Conservation (phyloP, 345 rosid species). For the Boechera retrofracta region DNA sequence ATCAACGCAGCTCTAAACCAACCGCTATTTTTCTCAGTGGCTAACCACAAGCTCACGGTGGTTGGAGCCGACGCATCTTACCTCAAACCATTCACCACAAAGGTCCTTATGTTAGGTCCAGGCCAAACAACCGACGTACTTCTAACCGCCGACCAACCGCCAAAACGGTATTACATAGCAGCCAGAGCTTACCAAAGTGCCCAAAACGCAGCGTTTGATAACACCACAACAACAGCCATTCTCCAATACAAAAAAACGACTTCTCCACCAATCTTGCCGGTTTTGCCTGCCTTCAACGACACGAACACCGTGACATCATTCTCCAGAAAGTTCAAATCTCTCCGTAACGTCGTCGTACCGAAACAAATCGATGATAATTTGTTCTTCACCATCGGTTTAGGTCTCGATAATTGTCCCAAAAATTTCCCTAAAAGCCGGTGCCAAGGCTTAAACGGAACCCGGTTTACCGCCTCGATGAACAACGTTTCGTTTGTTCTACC, state of each 20-base stretch:
- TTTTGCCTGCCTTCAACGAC: conserved; percentile 75
- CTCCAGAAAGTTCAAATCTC: conserved; percentile 56
- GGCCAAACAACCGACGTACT: conserved; percentile 96
- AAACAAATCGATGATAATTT: conserved; percentile 67
- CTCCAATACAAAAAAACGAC: conserved; percentile 68
- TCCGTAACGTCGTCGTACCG: conserved; percentile 64
- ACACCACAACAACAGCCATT: conserved; percentile 90
- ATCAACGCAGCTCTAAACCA: conserved; percentile 91
- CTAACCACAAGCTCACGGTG: conserved; percentile 84
- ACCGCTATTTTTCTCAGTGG: conserved; percentile 74
- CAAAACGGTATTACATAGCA: conserved; percentile 79
- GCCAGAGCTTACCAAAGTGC: conserved; percentile 84
- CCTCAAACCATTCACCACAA: conserved; percentile 74
- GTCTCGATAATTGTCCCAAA: conserved; percentile 73
- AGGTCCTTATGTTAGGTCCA: conserved; percentile 84
- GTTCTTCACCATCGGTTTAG: conserved; percentile 77
- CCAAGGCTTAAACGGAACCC: conserved; percentile 90
- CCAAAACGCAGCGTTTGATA: conserved; percentile 73
- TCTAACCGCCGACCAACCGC: conserved; percentile 68
- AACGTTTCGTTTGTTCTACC: conserved; percentile 84
- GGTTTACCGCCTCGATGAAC: conserved; percentile 88
- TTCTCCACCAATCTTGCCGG: conserved; percentile 55
- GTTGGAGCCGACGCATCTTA: conserved; percentile 94
- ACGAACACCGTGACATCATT: conserved; percentile 75
- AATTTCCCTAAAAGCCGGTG: conserved; percentile 54